Percentiles rank a stretch among this genome's conserved stretches.
These are phyloP conservation scores for Aspergillus felis DNA, from an alignment of 2,329 filamentous ascomycete genomes.

Conservation along the genomic window DNA sequence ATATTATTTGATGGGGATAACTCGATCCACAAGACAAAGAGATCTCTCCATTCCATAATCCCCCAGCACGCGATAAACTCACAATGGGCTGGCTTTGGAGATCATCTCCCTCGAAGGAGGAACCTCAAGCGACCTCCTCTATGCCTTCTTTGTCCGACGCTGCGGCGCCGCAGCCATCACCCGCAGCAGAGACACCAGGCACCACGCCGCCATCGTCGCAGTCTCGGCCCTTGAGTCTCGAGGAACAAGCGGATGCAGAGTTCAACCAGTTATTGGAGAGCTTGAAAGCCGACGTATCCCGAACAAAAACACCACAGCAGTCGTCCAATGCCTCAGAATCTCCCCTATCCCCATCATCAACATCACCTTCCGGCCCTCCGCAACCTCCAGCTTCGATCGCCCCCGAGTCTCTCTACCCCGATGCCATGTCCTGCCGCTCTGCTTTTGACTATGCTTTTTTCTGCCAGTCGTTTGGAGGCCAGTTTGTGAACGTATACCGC, in stretches of 20 bases:
- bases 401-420: constrained; percentile 69
- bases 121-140: constrained; percentile 16
- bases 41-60: neutral
- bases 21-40: neutral
- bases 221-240: constrained; percentile 31
- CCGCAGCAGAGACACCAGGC: constrained; percentile 9
- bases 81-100: constrained; percentile 48
- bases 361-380: constrained; percentile 8
- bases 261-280: constrained; percentile 51
- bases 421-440: constrained; percentile 79
- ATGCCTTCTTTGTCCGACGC: constrained; percentile 3
- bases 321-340: constrained; percentile 4
- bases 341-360: constrained; percentile 8
- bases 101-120: constrained; percentile 27
- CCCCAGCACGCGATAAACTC: constrained; percentile 1
- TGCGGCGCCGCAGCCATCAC: neutral
- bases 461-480: constrained; percentile 85
- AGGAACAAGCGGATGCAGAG: constrained; percentile 52
- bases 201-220: constrained; percentile 18
- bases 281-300: constrained; percentile 37
- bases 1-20: neutral
- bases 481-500: constrained; percentile 89
- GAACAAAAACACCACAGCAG: constrained; percentile 8
- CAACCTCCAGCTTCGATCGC: constrained; percentile 40
- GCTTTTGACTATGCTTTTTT: constrained; percentile 93